Evolutionary conservation across 2,329 filamentous ascomycete genomes (phyloP), one percentile per base, ranked within the genome.

Genomic region (Purpureocillium lavendulum): DNA sequence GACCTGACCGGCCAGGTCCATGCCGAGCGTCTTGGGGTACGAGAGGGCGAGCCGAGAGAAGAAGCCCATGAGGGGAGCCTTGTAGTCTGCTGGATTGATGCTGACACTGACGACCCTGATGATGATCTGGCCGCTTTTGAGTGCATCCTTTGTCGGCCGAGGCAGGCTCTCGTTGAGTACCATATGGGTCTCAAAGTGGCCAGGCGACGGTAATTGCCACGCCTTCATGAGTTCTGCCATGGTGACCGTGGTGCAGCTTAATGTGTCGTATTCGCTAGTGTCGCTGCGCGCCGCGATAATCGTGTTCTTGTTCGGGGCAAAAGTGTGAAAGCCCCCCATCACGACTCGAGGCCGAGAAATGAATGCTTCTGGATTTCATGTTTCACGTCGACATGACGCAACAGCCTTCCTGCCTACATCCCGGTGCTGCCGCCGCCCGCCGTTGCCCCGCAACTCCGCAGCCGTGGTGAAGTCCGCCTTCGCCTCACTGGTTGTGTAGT

Each of bases 1-100:
- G 4, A 78, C 66, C 14, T 52, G 60, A 17, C 75, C 76, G 46
- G 63, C 61, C 46, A 73, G 71, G 49, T 80, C 75, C 48, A 68
- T 62, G 14, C 67, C 66, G 0, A 67, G 67, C 2, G 59, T 67
- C 14, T 63, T 63, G 16, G 73, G 71, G 41, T 52, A 60, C 7
- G 46, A 38, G 0, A 53, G 35, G 3, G 56, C 24, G 10, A 46
- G 47, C 16, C 59, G 59, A 4, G 65, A 55, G 28, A 64, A 46
- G 31, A 69, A 3, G 9, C 61, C 61, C 4, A 66, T 40, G 36
- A 68, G 64, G n/a, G 58, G 49, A 4, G 70, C 35, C 44, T 74
- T 74, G 62, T 66, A 65, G 53, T 75, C 71, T 41, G 65, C 63
- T 0, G 70, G 71, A 49, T 75, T 74, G 28, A 71, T 52, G 5